These are phyloP conservation scores for Exophiala phaeomuriformis DNA, from an alignment of 2,329 filamentous ascomycete species.

Conservation along the genomic window DNA sequence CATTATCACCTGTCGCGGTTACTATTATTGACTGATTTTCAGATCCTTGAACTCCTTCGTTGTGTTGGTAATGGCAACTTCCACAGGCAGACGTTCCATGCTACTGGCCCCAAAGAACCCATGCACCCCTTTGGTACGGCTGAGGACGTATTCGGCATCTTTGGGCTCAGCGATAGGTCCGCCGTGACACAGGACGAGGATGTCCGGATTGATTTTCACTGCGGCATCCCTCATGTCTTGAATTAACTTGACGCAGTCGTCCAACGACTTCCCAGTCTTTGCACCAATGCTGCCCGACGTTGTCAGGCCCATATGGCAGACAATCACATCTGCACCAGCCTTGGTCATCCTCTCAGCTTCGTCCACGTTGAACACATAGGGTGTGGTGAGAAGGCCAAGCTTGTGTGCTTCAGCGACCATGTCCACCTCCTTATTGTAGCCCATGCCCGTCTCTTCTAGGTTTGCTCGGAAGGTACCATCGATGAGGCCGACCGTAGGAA, in stretches of 20 bases:
- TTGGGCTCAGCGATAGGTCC: constrained; percentile 59
- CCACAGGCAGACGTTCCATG: constrained; percentile 63
- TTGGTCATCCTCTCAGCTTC: constrained; percentile 56
- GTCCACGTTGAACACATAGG: constrained; percentile 60
- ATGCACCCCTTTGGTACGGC: constrained; percentile 56
- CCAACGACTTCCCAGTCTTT: constrained; percentile 52
- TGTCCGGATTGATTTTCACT: constrained; percentile 45
- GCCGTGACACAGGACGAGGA: constrained; percentile 64
- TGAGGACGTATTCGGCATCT: constrained; percentile 58
- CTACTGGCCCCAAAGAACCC: constrained; percentile 65
- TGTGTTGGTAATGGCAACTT: constrained; percentile 56
- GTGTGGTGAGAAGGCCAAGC: constrained; percentile 58
- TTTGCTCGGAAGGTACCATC: constrained; percentile 61
- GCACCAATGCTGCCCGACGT: constrained; percentile 59
- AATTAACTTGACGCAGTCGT: constrained; percentile 56
- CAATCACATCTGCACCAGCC: constrained; percentile 60
- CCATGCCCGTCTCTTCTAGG: constrained; percentile 66
- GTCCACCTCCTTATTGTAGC: constrained; percentile 59
- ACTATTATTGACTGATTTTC: constrained; percentile 23
- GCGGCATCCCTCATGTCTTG: constrained; percentile 59
- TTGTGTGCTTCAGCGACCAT: constrained; percentile 55
- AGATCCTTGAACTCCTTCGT: constrained; percentile 49
- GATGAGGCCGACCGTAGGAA: constrained; percentile 60
- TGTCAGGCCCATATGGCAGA: constrained; percentile 63
- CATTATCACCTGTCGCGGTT: neutral